These are phyloP conservation scores for Populus pruinosa DNA, from an alignment of 345 rosid genomes.

Conservation along the genomic window DNA sequence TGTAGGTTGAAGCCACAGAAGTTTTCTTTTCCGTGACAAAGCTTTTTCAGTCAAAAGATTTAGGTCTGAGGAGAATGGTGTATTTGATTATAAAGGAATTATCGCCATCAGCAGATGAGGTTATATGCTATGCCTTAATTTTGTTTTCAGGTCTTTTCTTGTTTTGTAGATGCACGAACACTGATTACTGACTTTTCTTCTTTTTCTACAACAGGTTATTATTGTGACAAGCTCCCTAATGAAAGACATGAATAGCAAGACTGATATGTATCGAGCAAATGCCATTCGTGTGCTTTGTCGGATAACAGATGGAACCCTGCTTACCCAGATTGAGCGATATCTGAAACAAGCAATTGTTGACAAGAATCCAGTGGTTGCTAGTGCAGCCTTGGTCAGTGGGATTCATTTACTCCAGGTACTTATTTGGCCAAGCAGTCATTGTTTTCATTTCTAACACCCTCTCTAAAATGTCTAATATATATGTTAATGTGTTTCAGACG, in stretches of 20 bases:
- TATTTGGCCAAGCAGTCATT: not conserved
- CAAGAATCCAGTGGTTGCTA: conserved; percentile 96
- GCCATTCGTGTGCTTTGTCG: conserved; percentile 97
- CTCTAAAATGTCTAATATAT: conserved; percentile 1
- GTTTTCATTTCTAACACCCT: not conserved
- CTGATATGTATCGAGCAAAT: conserved; percentile 96
- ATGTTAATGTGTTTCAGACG: conserved; percentile 12
- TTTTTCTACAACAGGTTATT: conserved; percentile 53
- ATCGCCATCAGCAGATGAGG: conserved; percentile 99
- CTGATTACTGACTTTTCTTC: conserved; percentile 14
- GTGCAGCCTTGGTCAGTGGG: conserved; percentile 99
- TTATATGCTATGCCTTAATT: conserved; percentile 23
- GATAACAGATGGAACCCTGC: conserved; percentile 88
- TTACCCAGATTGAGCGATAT: conserved; percentile 89
- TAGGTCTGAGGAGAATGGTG: conserved; percentile 96
- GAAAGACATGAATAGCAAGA: conserved; percentile 99
- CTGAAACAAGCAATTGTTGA: conserved; percentile 98
- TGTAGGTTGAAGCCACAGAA: conserved; percentile 85
- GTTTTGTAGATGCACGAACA: not conserved
- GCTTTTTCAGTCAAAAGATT: conserved; percentile 91
- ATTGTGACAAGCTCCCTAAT: conserved; percentile 96
- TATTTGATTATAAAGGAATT: conserved; percentile 95
- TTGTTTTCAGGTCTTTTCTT: not conserved
- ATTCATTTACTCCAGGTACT: conserved; percentile 90
- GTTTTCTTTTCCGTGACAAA: conserved; percentile 95